These are phyloP conservation scores for Porphyridium purpureum DNA, from an alignment of 23 red algal genomes.

Conservation along the genomic window DNA sequence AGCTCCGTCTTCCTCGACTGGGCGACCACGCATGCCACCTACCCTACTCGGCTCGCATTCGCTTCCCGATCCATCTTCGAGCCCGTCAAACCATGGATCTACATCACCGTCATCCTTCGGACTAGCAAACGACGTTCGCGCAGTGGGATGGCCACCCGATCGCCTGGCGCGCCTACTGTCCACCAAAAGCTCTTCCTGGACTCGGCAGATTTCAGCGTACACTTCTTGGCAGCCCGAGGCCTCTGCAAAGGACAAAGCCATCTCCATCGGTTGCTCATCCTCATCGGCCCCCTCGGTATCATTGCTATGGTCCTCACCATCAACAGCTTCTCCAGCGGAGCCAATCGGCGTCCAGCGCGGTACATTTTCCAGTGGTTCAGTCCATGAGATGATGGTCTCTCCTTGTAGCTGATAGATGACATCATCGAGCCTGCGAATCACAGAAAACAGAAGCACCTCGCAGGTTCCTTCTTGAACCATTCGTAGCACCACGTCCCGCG, in stretches of 20 bases:
- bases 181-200: background rate
- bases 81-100: no score
- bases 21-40: no score
- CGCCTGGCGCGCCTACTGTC: no score
- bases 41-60: no score
- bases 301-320: no score
- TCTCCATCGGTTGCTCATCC: background rate
- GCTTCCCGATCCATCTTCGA: no score
- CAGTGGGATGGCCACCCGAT: no score
- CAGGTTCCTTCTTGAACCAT: background rate
- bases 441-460: background rate
- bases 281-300: background rate
- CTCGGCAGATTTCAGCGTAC: background rate
- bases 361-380: background rate
- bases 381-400: background rate
- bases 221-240: background rate
- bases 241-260: slow-evolving; percentile 1
- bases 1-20: no score
- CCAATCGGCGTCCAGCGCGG: no score
- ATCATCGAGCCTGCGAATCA: background rate
- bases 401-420: background rate
- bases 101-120: no score
- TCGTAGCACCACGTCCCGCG: background rate
- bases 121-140: no score
- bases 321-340: no score